These are phyloP conservation scores for Turritis glabra DNA, from an alignment of 345 rosid species.

Conservation along the genomic window DNA sequence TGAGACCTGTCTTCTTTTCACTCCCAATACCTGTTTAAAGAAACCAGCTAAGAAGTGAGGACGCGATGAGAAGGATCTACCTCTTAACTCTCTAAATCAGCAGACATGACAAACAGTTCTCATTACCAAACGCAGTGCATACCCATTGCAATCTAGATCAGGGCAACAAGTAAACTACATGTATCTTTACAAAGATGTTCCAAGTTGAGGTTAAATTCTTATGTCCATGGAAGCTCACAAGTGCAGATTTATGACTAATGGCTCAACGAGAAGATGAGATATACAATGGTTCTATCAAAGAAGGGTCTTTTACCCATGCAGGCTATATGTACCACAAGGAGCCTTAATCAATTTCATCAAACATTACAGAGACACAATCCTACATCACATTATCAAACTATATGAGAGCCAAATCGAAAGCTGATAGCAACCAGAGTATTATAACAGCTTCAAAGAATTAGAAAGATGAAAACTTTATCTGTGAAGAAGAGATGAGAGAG, in stretches of 20 bases:
- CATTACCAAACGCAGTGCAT: background rate
- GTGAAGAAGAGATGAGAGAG: background rate
- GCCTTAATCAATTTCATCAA: slow-evolving; percentile 1
- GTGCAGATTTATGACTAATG: background rate
- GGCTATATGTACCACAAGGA: no score
- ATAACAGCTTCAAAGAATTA: background rate
- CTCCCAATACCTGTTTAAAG: slow-evolving; percentile 66
- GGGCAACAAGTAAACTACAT: background rate
- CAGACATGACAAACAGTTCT: background rate
- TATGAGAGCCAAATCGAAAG: background rate
- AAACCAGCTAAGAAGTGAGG: background rate
- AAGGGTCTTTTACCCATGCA: no score
- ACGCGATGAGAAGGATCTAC: background rate
- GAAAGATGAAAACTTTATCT: background rate
- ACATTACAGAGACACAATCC: background rate
- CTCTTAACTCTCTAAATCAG: background rate
- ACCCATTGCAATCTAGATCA: background rate
- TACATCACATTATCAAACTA: slow-evolving; percentile 5
- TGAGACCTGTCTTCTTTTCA: slow-evolving; percentile 81
- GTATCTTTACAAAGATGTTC: no score
- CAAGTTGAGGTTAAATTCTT: background rate
- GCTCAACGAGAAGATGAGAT: slow-evolving; percentile 11
- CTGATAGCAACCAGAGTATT: background rate
- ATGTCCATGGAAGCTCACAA: background rate
- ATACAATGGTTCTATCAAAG: background rate